A percentile compares a stretch with the other conserved stretches of the same genome.
These are phyloP conservation scores for Termitomyces sp. DNA, from an alignment of 768 basidiomycete species.

Conservation along the genomic window DNA sequence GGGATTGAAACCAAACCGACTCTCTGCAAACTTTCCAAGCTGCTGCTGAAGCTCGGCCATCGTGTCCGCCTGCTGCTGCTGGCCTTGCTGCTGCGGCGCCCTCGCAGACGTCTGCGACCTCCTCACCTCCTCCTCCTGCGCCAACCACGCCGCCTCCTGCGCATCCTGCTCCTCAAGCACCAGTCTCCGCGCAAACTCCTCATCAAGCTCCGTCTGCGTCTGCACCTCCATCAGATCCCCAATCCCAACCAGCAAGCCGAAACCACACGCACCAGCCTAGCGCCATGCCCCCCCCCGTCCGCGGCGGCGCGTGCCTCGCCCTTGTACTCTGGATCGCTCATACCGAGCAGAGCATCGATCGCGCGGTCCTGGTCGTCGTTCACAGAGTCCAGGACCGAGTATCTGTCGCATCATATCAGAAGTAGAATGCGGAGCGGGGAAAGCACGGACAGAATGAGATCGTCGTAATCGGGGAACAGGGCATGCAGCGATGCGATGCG, in stretches of 20 bases:
- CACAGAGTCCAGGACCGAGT: constrained; percentile 70
- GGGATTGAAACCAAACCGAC: constrained; percentile 35
- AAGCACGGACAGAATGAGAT: constrained; percentile 55
- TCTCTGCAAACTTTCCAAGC: constrained; percentile 71
- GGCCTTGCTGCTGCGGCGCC: background rate
- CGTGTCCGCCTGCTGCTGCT: constrained; percentile 32
- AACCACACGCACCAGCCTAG: background rate
- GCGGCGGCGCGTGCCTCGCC: constrained; percentile 31
- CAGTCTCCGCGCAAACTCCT: constrained; percentile 70
- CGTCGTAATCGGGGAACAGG: constrained; percentile 82
- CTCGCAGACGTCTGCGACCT: background rate
- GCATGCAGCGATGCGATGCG: constrained; percentile 49
- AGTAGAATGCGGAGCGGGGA: no score
- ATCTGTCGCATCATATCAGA: constrained; percentile 27
- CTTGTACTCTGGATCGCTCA: constrained; percentile 79
- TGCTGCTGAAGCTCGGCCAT: constrained; percentile 71
- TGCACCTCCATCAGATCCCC: constrained; percentile 7
- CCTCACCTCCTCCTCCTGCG: constrained; percentile 19
- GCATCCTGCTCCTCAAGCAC: constrained; percentile 55
- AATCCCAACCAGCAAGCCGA: no score
- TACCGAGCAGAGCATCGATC: constrained; percentile 71
- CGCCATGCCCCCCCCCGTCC: background rate
- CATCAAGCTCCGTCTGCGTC: constrained; percentile 71
- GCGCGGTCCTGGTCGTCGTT: constrained; percentile 69
- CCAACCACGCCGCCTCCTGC: constrained; percentile 31